Base-by-base conservation (phyloP, 371 early-diverging fungal genomes). In the Mortierella polycephala region DNA sequence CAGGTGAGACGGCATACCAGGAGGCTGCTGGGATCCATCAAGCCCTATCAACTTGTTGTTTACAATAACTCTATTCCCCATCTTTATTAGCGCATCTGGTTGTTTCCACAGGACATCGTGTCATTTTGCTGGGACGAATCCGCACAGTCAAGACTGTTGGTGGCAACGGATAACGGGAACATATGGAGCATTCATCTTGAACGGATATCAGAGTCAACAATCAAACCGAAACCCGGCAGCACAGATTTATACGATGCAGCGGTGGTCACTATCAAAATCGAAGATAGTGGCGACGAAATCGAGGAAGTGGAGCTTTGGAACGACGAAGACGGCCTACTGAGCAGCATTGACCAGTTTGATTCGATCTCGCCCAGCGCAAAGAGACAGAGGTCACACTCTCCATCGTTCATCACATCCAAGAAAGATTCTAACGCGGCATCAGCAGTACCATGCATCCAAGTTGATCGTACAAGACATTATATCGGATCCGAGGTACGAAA, bases 221-320 rank as follows among this genome's bases (percentile, higher is more conserved):
- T 12, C 12, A 41, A 14, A n/a, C 5, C 54, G 1, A 16, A 12
- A 41, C 18, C 46, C 21, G 30, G 18, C 0, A 14, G 16, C 37
- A 40, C n/a, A 47, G n/a, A n/a, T 6, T 1, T 5, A 10, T 13
- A 20, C 46, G 13, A 45, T 50, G n/a, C 57, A 1, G 7, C 18
- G 14, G 62, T 37, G 20, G 53, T 59, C 23, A 57, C 67, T 13
- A 73, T 73, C 62, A 60, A 67, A 30, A 67, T 66, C 30, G 59
- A 62, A 14, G 62, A 71, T 39, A 61, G 62, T 37, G 72, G 65
- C 18, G 73, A 73, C 2, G 59, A 45, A 1, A 44, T 30, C 1
- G 67, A 73, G 18, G 74, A 75, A 13, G 60, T 75, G 23, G 75
- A 75, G 60, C 58, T 75, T 0, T 75, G 75, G 75, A 75, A 75